Evolutionary conservation across 495 filamentous ascomycete species (phyloP).

Genomic region (Parathielavia hyrcaniae): DNA sequence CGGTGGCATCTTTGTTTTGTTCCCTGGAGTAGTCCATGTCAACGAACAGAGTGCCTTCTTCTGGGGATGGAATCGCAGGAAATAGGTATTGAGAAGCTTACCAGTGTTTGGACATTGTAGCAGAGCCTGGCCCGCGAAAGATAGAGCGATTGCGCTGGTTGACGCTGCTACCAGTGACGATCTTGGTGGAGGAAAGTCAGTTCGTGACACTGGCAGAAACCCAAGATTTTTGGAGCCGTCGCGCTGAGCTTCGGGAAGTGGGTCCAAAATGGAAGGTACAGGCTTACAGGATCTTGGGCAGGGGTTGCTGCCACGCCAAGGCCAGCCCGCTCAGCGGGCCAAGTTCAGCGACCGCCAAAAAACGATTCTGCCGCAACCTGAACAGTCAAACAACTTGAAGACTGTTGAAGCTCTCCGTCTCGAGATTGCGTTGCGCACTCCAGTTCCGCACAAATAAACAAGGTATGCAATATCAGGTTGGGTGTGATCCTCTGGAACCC

Average conservation of each 20-base stretch:
- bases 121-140: background rate
- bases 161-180: background rate
- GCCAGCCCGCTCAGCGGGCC: background rate
- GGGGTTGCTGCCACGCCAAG: conserved; percentile 11
- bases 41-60: background rate
- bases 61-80: background rate
- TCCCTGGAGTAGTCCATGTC: conserved; percentile 55
- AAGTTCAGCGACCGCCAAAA: conserved; percentile 14
- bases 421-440: background rate
- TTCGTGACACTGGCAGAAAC: background rate
- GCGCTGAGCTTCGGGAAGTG: background rate
- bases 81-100: conserved; percentile 33
- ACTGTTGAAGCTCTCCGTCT: background rate
- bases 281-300: background rate
- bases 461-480: background rate
- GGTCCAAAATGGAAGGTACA: background rate
- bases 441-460: conserved; percentile 2
- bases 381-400: background rate
- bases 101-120: conserved; percentile 58
- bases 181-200: background rate
- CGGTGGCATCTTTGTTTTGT: conserved; percentile 97
- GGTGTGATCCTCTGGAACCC: background rate
- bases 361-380: conserved; percentile 19
- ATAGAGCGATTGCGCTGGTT: background rate
- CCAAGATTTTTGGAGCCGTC: background rate